Percentiles rank a stretch among this genome's conserved stretches.
These are phyloP conservation scores for Nymphaea thermarum DNA, from an alignment of 164 flowering plant genomes.

Conservation along the genomic window DNA sequence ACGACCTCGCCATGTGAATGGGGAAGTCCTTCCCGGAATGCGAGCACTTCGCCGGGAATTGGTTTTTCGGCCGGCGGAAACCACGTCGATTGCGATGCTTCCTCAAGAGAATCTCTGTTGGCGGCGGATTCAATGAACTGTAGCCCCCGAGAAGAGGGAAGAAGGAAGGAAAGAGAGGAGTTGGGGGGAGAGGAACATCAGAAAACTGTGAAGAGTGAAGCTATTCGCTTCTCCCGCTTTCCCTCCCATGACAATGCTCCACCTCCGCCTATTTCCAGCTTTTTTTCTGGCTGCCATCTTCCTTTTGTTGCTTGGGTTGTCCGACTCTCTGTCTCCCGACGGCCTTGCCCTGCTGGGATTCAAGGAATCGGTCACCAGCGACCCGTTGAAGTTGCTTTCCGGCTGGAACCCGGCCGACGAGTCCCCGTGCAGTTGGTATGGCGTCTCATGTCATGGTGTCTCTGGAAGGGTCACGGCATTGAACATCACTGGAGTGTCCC, in stretches of 20 bases:
- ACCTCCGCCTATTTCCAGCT: neutral
- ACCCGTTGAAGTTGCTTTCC: conserved; percentile 22
- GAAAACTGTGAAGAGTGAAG: neutral
- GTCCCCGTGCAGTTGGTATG: conserved; percentile 40
- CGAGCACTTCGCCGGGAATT: neutral
- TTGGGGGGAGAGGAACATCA: neutral
- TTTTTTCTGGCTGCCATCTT: neutral
- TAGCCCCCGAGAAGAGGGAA: too few relatives aligned
- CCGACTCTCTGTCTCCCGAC: conserved; percentile 10
- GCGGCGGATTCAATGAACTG: neutral
- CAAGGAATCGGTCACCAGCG: conserved; percentile 25
- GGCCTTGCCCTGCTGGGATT: conserved; percentile 32
- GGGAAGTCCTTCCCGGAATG: neutral
- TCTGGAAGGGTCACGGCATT: conserved; percentile 29
- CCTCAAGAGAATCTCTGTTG: neutral
- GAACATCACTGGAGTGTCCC: conserved; percentile 14
- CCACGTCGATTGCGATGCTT: neutral
- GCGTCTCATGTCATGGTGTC: conserved; percentile 32
- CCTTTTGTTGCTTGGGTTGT: conserved; percentile 7
- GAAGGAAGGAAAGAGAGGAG: too few relatives aligned
- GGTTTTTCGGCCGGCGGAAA: neutral
- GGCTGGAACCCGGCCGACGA: conserved; percentile 23
- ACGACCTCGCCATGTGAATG: neutral
- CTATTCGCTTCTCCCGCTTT: neutral
- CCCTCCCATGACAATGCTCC: neutral